Base-by-base conservation (phyloP, 495 filamentous ascomycete species). In the Xylaria telfairii region DNA sequence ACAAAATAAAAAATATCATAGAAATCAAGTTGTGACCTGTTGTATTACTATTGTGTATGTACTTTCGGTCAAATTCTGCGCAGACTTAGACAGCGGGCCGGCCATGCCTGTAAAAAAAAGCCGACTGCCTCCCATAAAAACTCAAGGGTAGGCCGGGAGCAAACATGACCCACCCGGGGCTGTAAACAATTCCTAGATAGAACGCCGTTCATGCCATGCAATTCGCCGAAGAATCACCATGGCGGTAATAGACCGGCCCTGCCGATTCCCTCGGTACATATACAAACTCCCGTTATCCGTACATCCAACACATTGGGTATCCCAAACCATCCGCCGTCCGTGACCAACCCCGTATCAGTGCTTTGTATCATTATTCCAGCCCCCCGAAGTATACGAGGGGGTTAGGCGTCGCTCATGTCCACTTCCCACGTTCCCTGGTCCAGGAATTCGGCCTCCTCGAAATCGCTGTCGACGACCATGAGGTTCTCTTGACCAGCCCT, bases 401-500 rank as follows among this genome's bases (percentile, higher is more conserved):
- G 4, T 73, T 57, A 78, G 53, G 61, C 75, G 59, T 77, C 76
- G 19, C 65, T 74, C 76, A 78, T 78, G 60, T 78, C 71, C 13
- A 78, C 72, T 39, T 78, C 76, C 76, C 76, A 78, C 24, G 54
- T 60, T 15, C 47, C 66, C 26, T 78, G 78, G 68, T 84, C 83
- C 66, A 88, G 68, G 67, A 88, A 88, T 12, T 81, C 77, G 13
- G 86, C 86, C 68, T 88, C 87, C 68, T 83, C 83, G 74, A 87
- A 88, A 73, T 88, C 86, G 51, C 74, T 74, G 59, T 73, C 77
- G n/a, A 79, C 71, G 26, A 80, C 75, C 56, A 71, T 75, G 1
- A 79, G 68, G 44, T 78, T 84, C 74, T 85, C 81, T 71, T 83
- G 80, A 15, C 76, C 81, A n/a, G 73, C 24, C n/a, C 34, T 24